Evolutionary conservation across 352 stramenopile species (phyloP).

Genomic region (Globisporangium ultimum): DNA sequence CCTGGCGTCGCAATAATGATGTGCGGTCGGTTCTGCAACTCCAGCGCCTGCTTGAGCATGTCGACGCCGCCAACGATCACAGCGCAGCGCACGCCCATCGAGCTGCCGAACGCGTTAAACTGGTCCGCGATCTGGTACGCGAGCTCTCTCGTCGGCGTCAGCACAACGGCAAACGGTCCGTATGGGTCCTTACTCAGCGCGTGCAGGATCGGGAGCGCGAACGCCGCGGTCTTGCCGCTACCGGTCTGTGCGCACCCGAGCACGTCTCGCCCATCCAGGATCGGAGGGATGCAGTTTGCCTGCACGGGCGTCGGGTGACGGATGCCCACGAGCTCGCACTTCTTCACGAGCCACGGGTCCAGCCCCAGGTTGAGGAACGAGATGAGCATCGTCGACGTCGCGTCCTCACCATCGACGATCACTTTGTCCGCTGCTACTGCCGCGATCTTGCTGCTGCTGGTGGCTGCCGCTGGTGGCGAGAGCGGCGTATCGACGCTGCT

Average conservation of each 20-base stretch:
- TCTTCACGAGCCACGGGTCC: constrained; percentile 85
- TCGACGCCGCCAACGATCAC: constrained; percentile 96
- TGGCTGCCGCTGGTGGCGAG: background rate
- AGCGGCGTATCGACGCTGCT: background rate
- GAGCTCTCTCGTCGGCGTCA: constrained; percentile 97
- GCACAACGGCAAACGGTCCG: constrained; percentile 94
- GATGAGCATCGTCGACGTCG: constrained; percentile 45
- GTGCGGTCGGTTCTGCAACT: constrained; percentile 91
- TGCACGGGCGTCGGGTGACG: constrained; percentile 88
- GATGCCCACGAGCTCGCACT: constrained; percentile 83
- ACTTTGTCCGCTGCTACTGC: constrained; percentile 40
- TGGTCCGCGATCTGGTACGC: constrained; percentile 98
- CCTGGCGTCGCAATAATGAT: constrained; percentile 98
- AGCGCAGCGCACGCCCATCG: constrained; percentile 82
- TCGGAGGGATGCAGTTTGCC: constrained; percentile 88
- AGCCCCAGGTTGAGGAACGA: constrained; percentile 86
- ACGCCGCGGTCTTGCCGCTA: constrained; percentile 98
- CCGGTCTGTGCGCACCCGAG: constrained; percentile 93
- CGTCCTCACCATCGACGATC: constrained; percentile 24
- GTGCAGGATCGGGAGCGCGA: constrained; percentile 97
- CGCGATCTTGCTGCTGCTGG: constrained; percentile 1
- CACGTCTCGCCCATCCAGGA: constrained; percentile 89
- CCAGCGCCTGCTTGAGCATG: constrained; percentile 90
- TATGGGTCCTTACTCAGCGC: constrained; percentile 91
- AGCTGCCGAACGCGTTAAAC: constrained; percentile 94